A percentile compares a stretch with the other conserved stretches of the same genome.
These are phyloP conservation scores for Ogataea hybrid DNA, from an alignment of 1,139 yeast genomes.

Conservation along the genomic window DNA sequence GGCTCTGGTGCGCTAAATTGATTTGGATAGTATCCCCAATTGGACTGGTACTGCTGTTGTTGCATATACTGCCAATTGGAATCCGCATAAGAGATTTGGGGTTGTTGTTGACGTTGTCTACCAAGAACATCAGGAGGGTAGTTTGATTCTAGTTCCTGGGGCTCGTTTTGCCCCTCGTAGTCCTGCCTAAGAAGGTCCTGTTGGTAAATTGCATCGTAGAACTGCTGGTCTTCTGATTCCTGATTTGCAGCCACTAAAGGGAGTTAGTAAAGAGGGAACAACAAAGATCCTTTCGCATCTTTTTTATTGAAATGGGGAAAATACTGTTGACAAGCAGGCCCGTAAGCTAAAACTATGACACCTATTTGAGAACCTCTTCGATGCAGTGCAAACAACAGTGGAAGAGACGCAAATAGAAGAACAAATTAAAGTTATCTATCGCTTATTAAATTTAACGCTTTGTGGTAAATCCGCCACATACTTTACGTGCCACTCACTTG, in stretches of 20 bases:
- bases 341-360: background rate
- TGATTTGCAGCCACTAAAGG: conserved; percentile 11
- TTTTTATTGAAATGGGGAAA: conserved; percentile 2
- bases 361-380: background rate
- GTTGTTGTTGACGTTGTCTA: no score
- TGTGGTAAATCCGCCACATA: conserved; percentile 3
- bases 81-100: no score
- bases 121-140: no score
- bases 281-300: background rate
- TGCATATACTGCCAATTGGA: no score
- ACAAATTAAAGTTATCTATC: conserved; percentile 1
- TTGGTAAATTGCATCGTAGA: conserved; percentile 13
- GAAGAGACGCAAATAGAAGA: background rate
- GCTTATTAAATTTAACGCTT: conserved; percentile 6
- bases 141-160: no score
- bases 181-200: no score
- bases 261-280: conserved; percentile 8
- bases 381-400: background rate
- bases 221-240: conserved; percentile 11
- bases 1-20: no score
- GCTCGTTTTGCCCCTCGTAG: no score
- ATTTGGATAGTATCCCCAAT: no score
- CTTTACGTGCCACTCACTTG: background rate
- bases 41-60: no score
- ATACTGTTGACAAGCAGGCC: conserved; percentile 3